These are phyloP conservation scores for Xylariaceae sp. DNA, from an alignment of 2,329 filamentous ascomycete species.

Conservation along the genomic window DNA sequence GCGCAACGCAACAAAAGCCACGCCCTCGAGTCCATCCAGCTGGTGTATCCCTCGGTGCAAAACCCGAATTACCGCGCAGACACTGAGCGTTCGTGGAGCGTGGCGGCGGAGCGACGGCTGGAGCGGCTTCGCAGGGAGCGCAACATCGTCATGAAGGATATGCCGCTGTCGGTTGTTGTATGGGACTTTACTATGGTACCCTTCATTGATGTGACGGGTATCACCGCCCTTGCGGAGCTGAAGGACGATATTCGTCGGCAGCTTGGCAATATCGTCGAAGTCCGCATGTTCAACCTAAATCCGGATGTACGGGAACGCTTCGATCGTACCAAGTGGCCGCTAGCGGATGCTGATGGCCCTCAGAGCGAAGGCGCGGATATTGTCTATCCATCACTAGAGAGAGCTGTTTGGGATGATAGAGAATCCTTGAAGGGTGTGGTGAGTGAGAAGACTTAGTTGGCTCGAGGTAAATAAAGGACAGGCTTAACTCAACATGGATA, in stretches of 20 bases:
- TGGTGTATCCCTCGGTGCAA: constrained; percentile 38
- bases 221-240: constrained; percentile 40
- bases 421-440: constrained; percentile 38
- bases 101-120: constrained; percentile 37
- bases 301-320: constrained; percentile 34
- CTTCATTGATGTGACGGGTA: constrained; percentile 40
- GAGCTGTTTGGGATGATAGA: constrained; percentile 39
- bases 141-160: constrained; percentile 31
- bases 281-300: constrained; percentile 37
- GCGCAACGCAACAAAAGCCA: constrained; percentile 51
- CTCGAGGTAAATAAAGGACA: not conserved
- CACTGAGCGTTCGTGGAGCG: constrained; percentile 40
- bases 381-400: constrained; percentile 38
- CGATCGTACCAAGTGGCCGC: constrained; percentile 35
- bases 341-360: constrained; percentile 34
- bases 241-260: constrained; percentile 40
- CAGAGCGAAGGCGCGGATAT: constrained; percentile 33
- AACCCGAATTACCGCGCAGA: constrained; percentile 31
- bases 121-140: constrained; percentile 35
- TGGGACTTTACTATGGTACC: constrained; percentile 39
- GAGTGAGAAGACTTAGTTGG: constrained; percentile 35
- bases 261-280: constrained; percentile 36
- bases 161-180: constrained; percentile 38
- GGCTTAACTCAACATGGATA: too few species aligned
- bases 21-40: constrained; percentile 40